These are phyloP conservation scores for Cladosporium sp. DNA, from an alignment of 2,329 filamentous ascomycete species.

Conservation along the genomic window DNA sequence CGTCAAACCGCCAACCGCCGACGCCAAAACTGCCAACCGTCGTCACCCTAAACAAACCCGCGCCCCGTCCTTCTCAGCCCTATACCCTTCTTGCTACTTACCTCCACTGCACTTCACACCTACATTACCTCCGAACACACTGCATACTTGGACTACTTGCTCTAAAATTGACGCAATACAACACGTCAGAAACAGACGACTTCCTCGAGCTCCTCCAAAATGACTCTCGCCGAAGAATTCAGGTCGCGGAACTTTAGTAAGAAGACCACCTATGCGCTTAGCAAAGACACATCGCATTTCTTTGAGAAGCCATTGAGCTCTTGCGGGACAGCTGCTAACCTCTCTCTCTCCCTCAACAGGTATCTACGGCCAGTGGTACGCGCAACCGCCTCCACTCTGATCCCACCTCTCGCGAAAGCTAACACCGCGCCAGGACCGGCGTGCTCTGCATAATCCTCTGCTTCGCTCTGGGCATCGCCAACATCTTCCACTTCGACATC, in stretches of 20 bases:
- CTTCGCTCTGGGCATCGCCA: constrained; percentile 64
- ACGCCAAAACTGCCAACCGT: background rate
- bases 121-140: background rate
- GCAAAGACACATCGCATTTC: no score
- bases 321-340: constrained; percentile 9
- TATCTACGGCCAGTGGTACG: constrained; percentile 67
- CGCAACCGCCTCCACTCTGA: constrained; percentile 21
- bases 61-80: background rate
- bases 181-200: no score
- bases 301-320: background rate
- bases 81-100: background rate
- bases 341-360: constrained; percentile 46
- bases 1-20: background rate
- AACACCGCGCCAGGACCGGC: constrained; percentile 40
- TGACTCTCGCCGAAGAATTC: constrained; percentile 61
- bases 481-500: constrained; percentile 59
- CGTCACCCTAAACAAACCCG: background rate
- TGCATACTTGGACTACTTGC: no score
- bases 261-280: constrained; percentile 28
- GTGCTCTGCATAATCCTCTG: constrained; percentile 62
- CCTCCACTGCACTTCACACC: background rate
- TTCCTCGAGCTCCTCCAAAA: constrained; percentile 26
- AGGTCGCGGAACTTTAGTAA: constrained; percentile 64
- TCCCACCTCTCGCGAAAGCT: constrained; percentile 3
- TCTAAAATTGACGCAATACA: no score